These are phyloP conservation scores for Xylaria sp. DNA, from an alignment of 2,329 filamentous ascomycete species.

Conservation along the genomic window DNA sequence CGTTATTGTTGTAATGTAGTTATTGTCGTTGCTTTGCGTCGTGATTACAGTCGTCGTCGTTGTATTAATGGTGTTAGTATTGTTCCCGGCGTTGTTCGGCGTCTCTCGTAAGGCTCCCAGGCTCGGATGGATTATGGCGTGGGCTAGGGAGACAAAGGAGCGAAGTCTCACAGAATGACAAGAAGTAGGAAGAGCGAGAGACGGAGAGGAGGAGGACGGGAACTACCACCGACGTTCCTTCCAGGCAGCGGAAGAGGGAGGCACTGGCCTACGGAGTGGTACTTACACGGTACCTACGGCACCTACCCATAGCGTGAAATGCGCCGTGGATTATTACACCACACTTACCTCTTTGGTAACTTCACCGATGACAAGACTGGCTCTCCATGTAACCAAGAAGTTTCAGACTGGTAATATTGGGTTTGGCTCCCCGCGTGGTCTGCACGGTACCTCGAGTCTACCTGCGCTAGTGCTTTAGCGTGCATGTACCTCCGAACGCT, in stretches of 20 bases:
- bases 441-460: background rate
- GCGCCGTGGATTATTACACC: too few relatives aligned
- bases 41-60: background rate
- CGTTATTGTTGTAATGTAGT: background rate
- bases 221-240: too few relatives aligned
- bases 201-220: conserved; percentile 1
- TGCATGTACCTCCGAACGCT: background rate
- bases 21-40: background rate
- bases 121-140: background rate
- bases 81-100: background rate
- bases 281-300: background rate
- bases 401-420: too few relatives aligned
- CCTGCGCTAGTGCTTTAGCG: background rate
- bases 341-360: too few relatives aligned
- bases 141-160: background rate
- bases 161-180: background rate
- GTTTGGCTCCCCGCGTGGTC: background rate
- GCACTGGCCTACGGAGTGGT: background rate
- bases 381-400: too few relatives aligned
- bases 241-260: background rate
- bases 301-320: background rate
- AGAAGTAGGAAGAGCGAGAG: background rate
- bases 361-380: too few relatives aligned
- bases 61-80: background rate
- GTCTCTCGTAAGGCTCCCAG: background rate